phyloP scores from a whole-genome alignment of 1,284 basidiomycete species.

The Cutaneotrichosporon arboriforme region DNA sequence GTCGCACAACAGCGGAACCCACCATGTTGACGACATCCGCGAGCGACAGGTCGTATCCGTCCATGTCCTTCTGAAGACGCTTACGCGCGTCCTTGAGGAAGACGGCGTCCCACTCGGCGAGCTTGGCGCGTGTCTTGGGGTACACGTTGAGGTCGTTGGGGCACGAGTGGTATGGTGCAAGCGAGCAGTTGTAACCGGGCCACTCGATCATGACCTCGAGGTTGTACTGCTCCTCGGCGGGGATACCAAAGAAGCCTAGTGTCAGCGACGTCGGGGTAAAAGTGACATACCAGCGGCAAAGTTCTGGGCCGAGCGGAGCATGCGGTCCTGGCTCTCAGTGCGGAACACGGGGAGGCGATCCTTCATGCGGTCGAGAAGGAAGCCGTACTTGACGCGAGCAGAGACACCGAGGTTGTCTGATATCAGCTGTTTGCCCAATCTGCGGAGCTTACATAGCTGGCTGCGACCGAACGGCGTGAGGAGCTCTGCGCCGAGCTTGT shows the following conservation, averaged over 20 bases:
- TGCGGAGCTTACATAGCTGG: constrained; percentile 36
- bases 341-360: constrained; percentile 49
- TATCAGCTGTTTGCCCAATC: not conserved
- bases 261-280: not conserved
- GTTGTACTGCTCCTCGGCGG: constrained; percentile 47
- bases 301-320: constrained; percentile 50
- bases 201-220: constrained; percentile 50
- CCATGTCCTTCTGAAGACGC: constrained; percentile 58
- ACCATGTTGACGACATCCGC: constrained; percentile 56
- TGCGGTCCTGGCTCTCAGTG: constrained; percentile 50
- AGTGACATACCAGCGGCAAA: constrained; percentile 45
- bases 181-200: constrained; percentile 50
- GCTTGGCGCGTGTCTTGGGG: constrained; percentile 20
- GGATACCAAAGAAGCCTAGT: constrained; percentile 48
- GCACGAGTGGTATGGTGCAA: constrained; percentile 49
- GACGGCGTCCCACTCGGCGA: constrained; percentile 58
- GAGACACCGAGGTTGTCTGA: constrained; percentile 45
- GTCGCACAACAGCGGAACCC: constrained; percentile 1
- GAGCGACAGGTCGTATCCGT: constrained; percentile 63
- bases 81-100: constrained; percentile 64
- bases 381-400: constrained; percentile 47
- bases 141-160: constrained; percentile 26
- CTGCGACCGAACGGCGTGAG: constrained; percentile 52
- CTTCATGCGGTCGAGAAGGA: constrained; percentile 44
- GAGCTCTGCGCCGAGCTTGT: constrained; percentile 51